Evolutionary conservation across 805 yeast genomes (phyloP), one percentile per base, ranked within the genome.

Genomic region (Cyberlindnera mycetangii): DNA sequence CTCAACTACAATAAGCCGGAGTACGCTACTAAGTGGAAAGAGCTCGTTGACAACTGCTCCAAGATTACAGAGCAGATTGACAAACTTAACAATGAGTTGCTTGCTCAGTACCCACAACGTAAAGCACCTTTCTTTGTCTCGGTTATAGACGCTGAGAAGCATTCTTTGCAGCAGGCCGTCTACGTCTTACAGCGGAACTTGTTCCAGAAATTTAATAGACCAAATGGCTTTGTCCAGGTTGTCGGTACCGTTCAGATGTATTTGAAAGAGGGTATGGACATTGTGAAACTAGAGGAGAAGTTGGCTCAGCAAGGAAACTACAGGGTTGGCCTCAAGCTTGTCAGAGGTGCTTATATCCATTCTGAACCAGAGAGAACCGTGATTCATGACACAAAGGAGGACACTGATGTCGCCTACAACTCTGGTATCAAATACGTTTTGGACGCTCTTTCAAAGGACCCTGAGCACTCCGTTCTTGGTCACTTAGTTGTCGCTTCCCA

Each of bases 181-280:
- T 92, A 92, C 62, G 87, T 83, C 51, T 76, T 89, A 54, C 98
- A 90, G 71, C 78, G 96, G 64, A 76, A 81, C 54, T 72, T 90
- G 63, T 88, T 85, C 72, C 59, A 76, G 52, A 78, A 75, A 58
- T 90, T 79, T 69, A 90, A 90, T 70, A 78, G 76, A 32, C 56
- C 68, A 30, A 68, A 76, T 47, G 45, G 37, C 2, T 81, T 83
- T 5, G 74, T 81, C 18, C 78, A 85, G 24, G 86, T 88, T 20
- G 86, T 87, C 39, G 97, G 98, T 22, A 90, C 98, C 8, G 77
- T 92, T 65, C 98, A 90, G 70, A 81, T 92, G 88, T 90, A 90
- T 65, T 73, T 92, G 58, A 79, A 81, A 39, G 87, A 84, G 51
- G 81, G 95, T 0, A 62, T 81, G 2, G 72, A 72, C 17, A 74